A percentile compares a stretch with the other conserved stretches of the same genome.
These are phyloP conservation scores for Haematococcus lacustris DNA, from an alignment of 139 green algal species.

Conservation along the genomic window DNA sequence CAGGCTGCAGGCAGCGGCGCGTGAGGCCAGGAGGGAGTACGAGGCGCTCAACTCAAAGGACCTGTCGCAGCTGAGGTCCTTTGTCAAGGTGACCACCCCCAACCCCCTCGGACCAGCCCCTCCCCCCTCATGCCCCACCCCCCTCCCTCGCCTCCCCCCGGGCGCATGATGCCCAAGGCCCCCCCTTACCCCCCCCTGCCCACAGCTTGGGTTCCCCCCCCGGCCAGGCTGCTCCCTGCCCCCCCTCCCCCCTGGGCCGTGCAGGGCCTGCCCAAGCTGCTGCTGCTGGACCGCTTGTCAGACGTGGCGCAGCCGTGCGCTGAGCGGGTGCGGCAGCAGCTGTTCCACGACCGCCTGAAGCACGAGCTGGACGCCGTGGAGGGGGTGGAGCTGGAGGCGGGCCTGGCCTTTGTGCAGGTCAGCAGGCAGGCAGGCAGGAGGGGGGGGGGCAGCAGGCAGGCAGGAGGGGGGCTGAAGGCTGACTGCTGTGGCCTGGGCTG, in stretches of 20 bases:
- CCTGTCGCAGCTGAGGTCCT: constrained; percentile 28
- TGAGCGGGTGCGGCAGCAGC: constrained; percentile 48
- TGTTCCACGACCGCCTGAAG: constrained; percentile 48
- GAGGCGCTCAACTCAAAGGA: constrained; percentile 36
- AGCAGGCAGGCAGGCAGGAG: no score
- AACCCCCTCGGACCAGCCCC: no score
- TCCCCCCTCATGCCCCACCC: no score
- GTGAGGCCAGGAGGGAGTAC: constrained; percentile 46
- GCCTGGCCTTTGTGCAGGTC: constrained; percentile 49
- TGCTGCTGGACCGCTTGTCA: constrained; percentile 41
- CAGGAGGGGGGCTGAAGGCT: no score
- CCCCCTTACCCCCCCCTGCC: no score
- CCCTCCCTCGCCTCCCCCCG: no score
- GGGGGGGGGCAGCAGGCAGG: no score
- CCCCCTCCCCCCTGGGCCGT: not conserved
- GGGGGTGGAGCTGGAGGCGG: constrained; percentile 40
- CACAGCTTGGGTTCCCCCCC: no score
- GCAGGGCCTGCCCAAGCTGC: constrained; percentile 44
- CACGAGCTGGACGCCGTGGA: constrained; percentile 69
- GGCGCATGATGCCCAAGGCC: no score
- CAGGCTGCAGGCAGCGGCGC: constrained; percentile 43
- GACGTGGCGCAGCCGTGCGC: constrained; percentile 43
- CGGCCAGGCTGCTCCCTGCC: no score
- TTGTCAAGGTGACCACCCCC: constrained; percentile 17
- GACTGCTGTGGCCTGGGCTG: no score